Percentiles rank a stretch among this genome's conserved stretches.
phyloP scores from a whole-genome alignment of 306 rosid species.

The Astragalus glycyphyllos region DNA sequence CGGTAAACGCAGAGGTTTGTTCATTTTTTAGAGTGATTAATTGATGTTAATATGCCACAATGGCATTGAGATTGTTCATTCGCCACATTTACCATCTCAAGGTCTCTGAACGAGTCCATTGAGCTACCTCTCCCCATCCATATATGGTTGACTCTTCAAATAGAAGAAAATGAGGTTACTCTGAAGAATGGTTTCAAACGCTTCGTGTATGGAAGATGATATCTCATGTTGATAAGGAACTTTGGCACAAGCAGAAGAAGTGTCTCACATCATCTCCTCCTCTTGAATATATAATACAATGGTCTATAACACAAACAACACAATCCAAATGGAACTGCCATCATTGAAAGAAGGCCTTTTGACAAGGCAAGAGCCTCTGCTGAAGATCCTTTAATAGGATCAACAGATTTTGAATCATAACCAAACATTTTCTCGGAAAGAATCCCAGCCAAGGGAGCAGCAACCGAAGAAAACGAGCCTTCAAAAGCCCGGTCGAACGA shows the following conservation, averaged over 20 bases:
- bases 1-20: too few relatives aligned
- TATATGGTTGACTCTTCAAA: too few relatives aligned
- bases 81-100: conserved; percentile 20
- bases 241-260: conserved; percentile 12
- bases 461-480: conserved; percentile 90
- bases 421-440: conserved; percentile 90
- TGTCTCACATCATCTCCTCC: conserved; percentile 59
- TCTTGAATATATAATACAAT: conserved; percentile 68
- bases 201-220: too few relatives aligned
- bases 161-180: too few relatives aligned
- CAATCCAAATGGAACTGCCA: conserved; percentile 83
- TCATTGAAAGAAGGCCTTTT: conserved; percentile 89
- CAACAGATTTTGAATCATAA: conserved; percentile 74
- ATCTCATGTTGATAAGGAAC: too few relatives aligned
- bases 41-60: too few relatives aligned
- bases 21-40: too few relatives aligned
- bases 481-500: conserved; percentile 97
- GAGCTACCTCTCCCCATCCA: neutral
- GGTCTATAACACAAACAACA: conserved; percentile 94
- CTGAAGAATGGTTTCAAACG: conserved; percentile 35
- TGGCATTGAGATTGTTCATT: too few relatives aligned
- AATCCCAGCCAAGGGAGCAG: conserved; percentile 97
- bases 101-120: conserved; percentile 15
- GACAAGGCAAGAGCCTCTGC: conserved; percentile 89
- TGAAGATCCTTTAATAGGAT: conserved; percentile 67